phyloP scores from a whole-genome alignment of 2,329 filamentous ascomycete species.

The Alternaria sp. region DNA sequence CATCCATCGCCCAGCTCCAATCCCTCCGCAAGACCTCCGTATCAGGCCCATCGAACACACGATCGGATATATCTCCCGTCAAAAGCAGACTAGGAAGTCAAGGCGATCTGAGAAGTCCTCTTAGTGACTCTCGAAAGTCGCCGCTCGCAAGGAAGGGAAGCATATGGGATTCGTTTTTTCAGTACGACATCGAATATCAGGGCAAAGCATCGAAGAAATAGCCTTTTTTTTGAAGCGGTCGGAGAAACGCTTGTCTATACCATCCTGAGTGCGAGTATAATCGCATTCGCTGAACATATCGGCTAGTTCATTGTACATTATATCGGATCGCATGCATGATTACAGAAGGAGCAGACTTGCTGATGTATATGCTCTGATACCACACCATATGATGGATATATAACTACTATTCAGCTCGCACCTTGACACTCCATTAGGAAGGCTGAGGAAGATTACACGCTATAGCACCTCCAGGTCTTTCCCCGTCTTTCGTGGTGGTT shows the following conservation, averaged over 20 bases:
- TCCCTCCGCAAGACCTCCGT: constrained; percentile 24
- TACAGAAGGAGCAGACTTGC: background rate
- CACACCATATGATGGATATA: background rate
- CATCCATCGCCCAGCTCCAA: constrained; percentile 9
- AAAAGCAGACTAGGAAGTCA: constrained; percentile 26
- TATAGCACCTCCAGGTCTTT: background rate
- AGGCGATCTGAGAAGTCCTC: constrained; percentile 19
- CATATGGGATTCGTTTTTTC: constrained; percentile 49
- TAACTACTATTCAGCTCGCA: background rate
- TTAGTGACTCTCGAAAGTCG: constrained; percentile 2
- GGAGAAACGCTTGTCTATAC: background rate
- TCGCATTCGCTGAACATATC: background rate
- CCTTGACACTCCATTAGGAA: background rate
- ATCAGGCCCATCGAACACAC: constrained; percentile 17
- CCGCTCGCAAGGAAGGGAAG: constrained; percentile 34
- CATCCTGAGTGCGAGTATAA: background rate
- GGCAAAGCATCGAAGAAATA: constrained; percentile 45
- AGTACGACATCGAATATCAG: constrained; percentile 50
- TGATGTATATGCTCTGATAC: background rate
- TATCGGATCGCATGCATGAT: background rate
- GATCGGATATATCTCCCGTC: constrained; percentile 19
- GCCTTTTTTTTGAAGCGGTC: background rate
- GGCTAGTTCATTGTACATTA: background rate
- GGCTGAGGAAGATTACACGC: background rate
- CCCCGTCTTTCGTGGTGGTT: background rate